A percentile compares a stretch with the other conserved stretches of the same genome.
Evolutionary conservation across 352 stramenopile genomes (phyloP).

Genomic region (Peronospora farinosa): DNA sequence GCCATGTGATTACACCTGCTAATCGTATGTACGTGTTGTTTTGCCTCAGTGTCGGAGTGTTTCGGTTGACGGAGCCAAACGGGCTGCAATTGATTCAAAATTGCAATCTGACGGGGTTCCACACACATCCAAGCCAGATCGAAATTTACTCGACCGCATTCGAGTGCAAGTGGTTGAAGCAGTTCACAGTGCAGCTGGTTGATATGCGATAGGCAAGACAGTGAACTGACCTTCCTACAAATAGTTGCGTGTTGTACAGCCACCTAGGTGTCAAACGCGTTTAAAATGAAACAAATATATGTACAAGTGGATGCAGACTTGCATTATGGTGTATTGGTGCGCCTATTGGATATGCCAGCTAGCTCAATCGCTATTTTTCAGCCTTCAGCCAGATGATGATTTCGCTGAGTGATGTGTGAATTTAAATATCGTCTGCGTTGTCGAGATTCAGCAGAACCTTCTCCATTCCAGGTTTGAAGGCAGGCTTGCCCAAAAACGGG

Average conservation of each 20-base stretch:
- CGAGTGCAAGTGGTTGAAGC: constrained; percentile 56
- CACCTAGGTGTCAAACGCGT: neutral
- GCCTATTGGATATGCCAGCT: constrained; percentile 19
- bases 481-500: constrained; percentile 93
- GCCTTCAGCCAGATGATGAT: neutral
- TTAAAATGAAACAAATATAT: constrained; percentile 4
- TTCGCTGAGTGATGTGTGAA: neutral
- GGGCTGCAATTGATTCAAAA: constrained; percentile 86
- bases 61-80: constrained; percentile 68
- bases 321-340: constrained; percentile 18
- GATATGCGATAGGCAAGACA: constrained; percentile 53
- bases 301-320: constrained; percentile 13
- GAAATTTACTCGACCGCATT: constrained; percentile 78
- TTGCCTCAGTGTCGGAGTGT: constrained; percentile 67
- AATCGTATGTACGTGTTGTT: neutral
- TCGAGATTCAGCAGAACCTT: constrained; percentile 81
- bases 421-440: constrained; percentile 72
- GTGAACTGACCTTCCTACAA: constrained; percentile 13
- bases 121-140: constrained; percentile 69
- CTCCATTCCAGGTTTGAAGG: constrained; percentile 91
- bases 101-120: constrained; percentile 81
- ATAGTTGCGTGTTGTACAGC: neutral
- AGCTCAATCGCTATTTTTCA: constrained; percentile 11
- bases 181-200: constrained; percentile 37
- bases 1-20: neutral